These are phyloP conservation scores for Lupinus albus DNA, from an alignment of 306 rosid genomes.

Conservation along the genomic window DNA sequence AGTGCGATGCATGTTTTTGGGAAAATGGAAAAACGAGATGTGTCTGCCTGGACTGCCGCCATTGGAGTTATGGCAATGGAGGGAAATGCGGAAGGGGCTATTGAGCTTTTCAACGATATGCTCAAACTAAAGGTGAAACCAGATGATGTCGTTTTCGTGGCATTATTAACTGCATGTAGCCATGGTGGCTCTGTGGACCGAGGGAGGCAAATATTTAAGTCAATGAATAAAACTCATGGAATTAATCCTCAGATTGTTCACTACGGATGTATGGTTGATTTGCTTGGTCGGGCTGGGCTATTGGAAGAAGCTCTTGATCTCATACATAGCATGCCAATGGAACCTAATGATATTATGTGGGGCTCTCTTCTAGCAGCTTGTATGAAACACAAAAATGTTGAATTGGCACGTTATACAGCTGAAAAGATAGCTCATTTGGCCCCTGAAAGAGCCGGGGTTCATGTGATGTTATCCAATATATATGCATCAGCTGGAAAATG, in stretches of 20 bases:
- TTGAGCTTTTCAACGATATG: constrained; percentile 66
- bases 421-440: constrained; percentile 51
- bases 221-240: constrained; percentile 57
- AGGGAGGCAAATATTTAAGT: constrained; percentile 59
- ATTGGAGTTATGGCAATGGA: constrained; percentile 79
- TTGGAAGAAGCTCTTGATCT: constrained; percentile 69
- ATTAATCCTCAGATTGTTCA: constrained; percentile 64
- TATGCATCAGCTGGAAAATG: constrained; percentile 79
- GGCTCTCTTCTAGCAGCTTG: constrained; percentile 81
- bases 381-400: constrained; percentile 57
- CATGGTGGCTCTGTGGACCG: constrained; percentile 67
- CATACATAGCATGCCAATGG: constrained; percentile 72
- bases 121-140: constrained; percentile 62
- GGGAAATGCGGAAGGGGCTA: constrained; percentile 64
- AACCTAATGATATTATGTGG: constrained; percentile 77
- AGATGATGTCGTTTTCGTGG: constrained; percentile 69
- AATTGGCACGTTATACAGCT: constrained; percentile 66
- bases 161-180: constrained; percentile 71
- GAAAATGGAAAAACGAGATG: constrained; percentile 58
- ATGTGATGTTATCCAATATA: constrained; percentile 71
- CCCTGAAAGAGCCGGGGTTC: constrained; percentile 60
- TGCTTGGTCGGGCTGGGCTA: constrained; percentile 70
- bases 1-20: constrained; percentile 62
- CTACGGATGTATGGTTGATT: constrained; percentile 85
- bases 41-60: constrained; percentile 83